Percentiles rank a stretch among this genome's conserved stretches.
phyloP scores from a whole-genome alignment of 2,329 filamentous ascomycete genomes.

The Trichoderma brevicompactum region DNA sequence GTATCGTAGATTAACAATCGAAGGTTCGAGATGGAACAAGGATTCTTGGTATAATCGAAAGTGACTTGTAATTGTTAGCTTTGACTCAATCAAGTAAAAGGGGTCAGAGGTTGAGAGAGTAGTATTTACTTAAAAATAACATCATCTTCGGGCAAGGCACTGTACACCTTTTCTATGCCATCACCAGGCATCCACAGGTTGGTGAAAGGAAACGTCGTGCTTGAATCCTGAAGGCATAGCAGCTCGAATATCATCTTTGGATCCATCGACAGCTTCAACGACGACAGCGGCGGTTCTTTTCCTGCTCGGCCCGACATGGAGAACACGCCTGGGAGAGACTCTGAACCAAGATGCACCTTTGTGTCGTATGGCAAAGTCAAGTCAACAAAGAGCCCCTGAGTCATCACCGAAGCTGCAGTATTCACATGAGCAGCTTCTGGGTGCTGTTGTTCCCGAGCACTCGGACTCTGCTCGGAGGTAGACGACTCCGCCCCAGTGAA shows the following conservation, averaged over 20 bases:
- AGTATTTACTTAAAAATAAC: conserved; percentile 4
- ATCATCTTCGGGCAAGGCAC: conserved; percentile 10
- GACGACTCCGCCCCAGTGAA: conserved; percentile 19
- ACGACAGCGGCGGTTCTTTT: background rate
- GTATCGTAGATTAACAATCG: conserved; percentile 5
- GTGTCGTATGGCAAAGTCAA: conserved; percentile 5
- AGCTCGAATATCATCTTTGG: conserved; percentile 6
- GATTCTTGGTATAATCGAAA: conserved; percentile 19
- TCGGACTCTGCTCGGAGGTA: conserved; percentile 13
- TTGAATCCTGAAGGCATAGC: conserved; percentile 9
- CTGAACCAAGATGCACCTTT: conserved; percentile 9
- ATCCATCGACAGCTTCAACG: background rate
- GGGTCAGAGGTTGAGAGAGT: background rate
- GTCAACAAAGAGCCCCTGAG: conserved; percentile 19
- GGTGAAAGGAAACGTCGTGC: conserved; percentile 19
- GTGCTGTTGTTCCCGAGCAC: background rate
- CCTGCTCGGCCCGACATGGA: background rate
- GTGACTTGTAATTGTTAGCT: conserved; percentile 8
- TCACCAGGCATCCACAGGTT: conserved; percentile 18
- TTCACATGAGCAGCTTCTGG: background rate
- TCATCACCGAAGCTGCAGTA: background rate
- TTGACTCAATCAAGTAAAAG: background rate
- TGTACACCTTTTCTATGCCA: conserved; percentile 23
- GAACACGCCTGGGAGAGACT: conserved; percentile 11
- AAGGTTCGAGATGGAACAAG: conserved; percentile 18